A percentile compares a stretch with the other conserved stretches of the same genome.
These are phyloP conservation scores for Byssoonygena ceratinophila DNA, from an alignment of 2,329 filamentous ascomycete species.

Conservation along the genomic window DNA sequence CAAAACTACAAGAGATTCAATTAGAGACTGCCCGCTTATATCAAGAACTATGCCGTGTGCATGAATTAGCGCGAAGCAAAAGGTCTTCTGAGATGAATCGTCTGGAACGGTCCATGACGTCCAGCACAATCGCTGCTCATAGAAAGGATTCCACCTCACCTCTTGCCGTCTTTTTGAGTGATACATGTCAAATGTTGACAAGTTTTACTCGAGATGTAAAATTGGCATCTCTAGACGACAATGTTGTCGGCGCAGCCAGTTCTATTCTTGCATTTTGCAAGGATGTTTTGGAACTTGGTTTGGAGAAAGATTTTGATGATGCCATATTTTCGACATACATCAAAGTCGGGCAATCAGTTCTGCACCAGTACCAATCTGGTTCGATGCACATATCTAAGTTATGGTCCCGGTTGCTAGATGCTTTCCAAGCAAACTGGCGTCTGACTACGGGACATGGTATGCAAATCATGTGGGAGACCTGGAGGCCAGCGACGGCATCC, in stretches of 20 bases:
- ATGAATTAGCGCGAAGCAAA: slow-evolving; percentile 26
- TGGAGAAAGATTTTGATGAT: slow-evolving; percentile 39
- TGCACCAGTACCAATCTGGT: slow-evolving; percentile 26
- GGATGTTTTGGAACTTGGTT: slow-evolving; percentile 39
- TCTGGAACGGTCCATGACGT: slow-evolving; percentile 34
- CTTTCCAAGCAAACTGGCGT: slow-evolving; percentile 60
- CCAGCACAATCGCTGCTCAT: slow-evolving; percentile 30
- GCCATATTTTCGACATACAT: slow-evolving; percentile 47
- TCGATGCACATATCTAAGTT: slow-evolving; percentile 22
- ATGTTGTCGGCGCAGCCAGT: slow-evolving; percentile 23
- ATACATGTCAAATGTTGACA: slow-evolving; percentile 30
- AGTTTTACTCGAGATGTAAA: slow-evolving; percentile 24
- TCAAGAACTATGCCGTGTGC: slow-evolving; percentile 25
- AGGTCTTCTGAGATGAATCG: slow-evolving; percentile 36
- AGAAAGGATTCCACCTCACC: slow-evolving; percentile 36
- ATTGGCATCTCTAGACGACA: slow-evolving; percentile 18
- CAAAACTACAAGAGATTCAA: slow-evolving; percentile 31
- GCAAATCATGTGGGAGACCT: slow-evolving; percentile 63
- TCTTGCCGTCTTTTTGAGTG: slow-evolving; percentile 30
- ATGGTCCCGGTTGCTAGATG: slow-evolving; percentile 32
- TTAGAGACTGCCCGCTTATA: slow-evolving; percentile 29
- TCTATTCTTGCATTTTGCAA: slow-evolving; percentile 38
- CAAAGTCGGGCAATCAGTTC: slow-evolving; percentile 30
- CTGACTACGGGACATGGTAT: slow-evolving; percentile 67
- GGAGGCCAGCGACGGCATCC: slow-evolving; percentile 51